Conservation (phyloP, 2,329 filamentous ascomycete genomes). For the Ambrosiella xylebori region DNA sequence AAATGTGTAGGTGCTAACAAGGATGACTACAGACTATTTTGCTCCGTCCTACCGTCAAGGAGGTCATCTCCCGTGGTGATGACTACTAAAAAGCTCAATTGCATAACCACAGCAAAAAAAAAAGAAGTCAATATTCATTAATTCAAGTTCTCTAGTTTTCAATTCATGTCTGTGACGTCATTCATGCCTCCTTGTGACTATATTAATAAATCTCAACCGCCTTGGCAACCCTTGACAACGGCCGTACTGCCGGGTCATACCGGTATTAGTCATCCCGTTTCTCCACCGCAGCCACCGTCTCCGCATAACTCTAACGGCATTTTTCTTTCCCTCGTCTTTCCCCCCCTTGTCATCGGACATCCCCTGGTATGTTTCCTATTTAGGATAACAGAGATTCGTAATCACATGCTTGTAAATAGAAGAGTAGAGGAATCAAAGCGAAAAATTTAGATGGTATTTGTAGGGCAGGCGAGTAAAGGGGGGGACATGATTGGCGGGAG, state of each 20-base stretch:
- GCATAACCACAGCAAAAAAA: neutral
- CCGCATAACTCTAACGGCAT: too few relatives aligned
- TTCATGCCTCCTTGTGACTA: too few relatives aligned
- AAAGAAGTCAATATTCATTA: neutral
- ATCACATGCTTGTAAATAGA: slow-evolving; percentile 1
- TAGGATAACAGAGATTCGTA: neutral
- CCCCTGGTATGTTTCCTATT: neutral
- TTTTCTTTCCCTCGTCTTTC: too few relatives aligned
- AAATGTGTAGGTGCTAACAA: neutral
- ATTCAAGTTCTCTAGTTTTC: neutral
- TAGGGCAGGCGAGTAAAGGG: too few relatives aligned
- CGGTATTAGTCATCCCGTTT: too few relatives aligned
- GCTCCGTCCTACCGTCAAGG: slow-evolving; percentile 56
- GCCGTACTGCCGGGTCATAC: too few relatives aligned
- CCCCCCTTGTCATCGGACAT: too few relatives aligned
- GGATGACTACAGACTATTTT: slow-evolving; percentile 39
- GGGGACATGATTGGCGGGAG: neutral
- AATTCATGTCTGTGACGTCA: too few relatives aligned
- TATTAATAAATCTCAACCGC: too few relatives aligned
- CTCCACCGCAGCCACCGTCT: too few relatives aligned
- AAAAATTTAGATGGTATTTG: neutral
- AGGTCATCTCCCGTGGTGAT: slow-evolving; percentile 62
- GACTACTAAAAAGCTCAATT: slow-evolving; percentile 39
- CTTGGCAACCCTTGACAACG: too few relatives aligned
- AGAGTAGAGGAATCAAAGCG: neutral